Percentiles rank a stretch among this genome's conserved stretches.
phyloP scores from a whole-genome alignment of 2,329 filamentous ascomycete genomes.

The Fusarium equiseti region DNA sequence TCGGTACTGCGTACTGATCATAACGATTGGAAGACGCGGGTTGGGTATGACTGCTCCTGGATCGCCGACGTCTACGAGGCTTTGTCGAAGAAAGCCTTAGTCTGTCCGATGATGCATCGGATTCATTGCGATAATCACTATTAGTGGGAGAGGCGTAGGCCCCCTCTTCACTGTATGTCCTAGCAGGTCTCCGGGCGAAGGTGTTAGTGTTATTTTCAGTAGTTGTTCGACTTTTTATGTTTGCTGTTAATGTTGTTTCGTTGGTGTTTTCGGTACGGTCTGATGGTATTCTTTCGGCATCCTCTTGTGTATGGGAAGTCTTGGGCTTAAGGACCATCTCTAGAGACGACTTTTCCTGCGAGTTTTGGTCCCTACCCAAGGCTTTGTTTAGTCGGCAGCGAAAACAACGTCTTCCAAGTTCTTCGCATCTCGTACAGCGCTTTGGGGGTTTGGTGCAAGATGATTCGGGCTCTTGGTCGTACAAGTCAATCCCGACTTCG shows the following conservation, averaged over 20 bases:
- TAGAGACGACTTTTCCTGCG: not conserved
- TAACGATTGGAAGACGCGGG: not conserved
- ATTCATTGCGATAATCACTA: not conserved
- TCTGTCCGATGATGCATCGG: not conserved
- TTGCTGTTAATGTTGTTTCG: not conserved
- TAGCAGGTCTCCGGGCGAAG: not conserved
- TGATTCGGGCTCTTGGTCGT: not conserved
- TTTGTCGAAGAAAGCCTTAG: not conserved
- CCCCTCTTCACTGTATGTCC: not conserved
- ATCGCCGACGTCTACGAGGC: not conserved
- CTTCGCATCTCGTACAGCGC: not conserved
- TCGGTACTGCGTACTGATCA: not conserved
- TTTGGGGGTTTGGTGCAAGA: not conserved
- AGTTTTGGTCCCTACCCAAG: not conserved
- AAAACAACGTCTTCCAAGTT: conserved; percentile 4
- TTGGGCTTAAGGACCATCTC: not conserved
- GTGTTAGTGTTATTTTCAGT: not conserved
- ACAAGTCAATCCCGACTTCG: not conserved
- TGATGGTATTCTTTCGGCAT: not conserved
- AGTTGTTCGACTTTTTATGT: not conserved
- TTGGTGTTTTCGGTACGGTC: not conserved
- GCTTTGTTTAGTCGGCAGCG: not conserved
- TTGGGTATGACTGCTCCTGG: not conserved
- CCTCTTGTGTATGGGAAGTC: not conserved
- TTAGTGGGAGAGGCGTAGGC: not conserved